Base-by-base conservation (phyloP, 1,284 basidiomycete species). In the Neolentinus lepideus region DNA sequence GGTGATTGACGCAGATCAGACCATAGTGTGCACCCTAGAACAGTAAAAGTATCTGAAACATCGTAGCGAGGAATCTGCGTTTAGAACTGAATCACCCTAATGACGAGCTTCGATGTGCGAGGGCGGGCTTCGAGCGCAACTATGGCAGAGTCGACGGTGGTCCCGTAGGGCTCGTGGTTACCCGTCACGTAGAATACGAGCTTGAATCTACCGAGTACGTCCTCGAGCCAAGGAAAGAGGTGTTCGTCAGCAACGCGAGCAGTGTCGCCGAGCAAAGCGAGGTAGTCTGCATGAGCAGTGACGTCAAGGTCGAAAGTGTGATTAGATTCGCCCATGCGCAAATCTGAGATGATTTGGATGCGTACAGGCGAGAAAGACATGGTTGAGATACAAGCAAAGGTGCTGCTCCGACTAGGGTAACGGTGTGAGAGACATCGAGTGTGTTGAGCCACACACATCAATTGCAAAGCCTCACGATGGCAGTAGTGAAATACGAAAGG, bases 1-100 rank as follows among this genome's bases (percentile, higher is more conserved):
- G 33, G 16, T 35, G 33, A 35, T 9, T 35, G 38, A n/a, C 38
- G 16, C 22, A 72, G 62, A 2, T 58, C 57, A 8, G 68, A 63
- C 73, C 74, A 75, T n/a, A 75, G 69, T 1, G 73, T 75, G 63
- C 71, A 76, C 1, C 72, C 73, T 12, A 75, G 68, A 46, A 75
- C 60, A 9, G 73, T 71, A 8, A 71, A 50, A 0, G 60, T 66
- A 9, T 63, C 59, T 3, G 67, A 66, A 19, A 74, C 43, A 55
- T 75, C 70, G 60, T 69, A 63, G 16, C 72, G 68, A 63, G 25
- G 74, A 56, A 60, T 74, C 71, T 16, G 61, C 60, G 4, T 71
- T 71, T 11, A 61, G 48, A 9, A 16, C 9, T 31, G 29, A 31
- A 12, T 31, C 29, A 31, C n/a, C n/a, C n/a, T n/a, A n/a, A n/a